Evolutionary conservation across 768 basidiomycete genomes (phyloP), one percentile per base, ranked within the genome.

Genomic region (Dacryopinax primogenitus): DNA sequence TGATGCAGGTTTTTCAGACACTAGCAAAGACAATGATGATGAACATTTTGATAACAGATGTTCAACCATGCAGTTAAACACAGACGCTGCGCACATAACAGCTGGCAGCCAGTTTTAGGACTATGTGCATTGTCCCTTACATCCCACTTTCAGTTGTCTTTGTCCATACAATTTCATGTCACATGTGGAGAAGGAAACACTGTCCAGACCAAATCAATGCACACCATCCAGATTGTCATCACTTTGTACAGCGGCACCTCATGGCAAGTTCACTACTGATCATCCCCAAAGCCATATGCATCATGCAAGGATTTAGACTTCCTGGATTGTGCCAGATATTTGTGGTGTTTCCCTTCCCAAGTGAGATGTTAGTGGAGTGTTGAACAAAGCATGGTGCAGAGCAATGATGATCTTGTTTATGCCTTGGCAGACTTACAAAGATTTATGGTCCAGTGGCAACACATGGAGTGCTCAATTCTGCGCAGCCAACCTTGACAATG

Each of bases 361-460:
- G 0, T 62, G 73, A 1, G 75, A 79, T 65, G 16, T 33, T 3
- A 23, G 62, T 4, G 65, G 70, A 44, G 41, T 18, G 9, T 18
- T 3, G 41, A 65, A 68, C 9, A 67, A 64, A 1, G 64, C 64
- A 9, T 78, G 77, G 64, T 74, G 71, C 63, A 67, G 74, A 0
- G 63, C 77, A 1, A 80, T 79, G 78, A 64, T 80, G 1, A 73
- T 78, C n/a, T 69, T 80, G 0, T 80, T 80, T 67, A 78, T 78
- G 66, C 80, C 79, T 0, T 80, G 79, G 79, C 34, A 71, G 0
- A 30, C 62, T 45, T 37, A 67, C 0, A n/a, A 3, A 4, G 74
- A 80, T 45, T 67, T 79, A 4, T 35, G 67, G 16, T 3, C 1
- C 13, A 0, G 1, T 1, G 47, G 33, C 15, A 64, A 72, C 33